Evolutionary conservation across 371 early-diverging fungal genomes (phyloP).

Genomic region (Funneliformis caledonium): DNA sequence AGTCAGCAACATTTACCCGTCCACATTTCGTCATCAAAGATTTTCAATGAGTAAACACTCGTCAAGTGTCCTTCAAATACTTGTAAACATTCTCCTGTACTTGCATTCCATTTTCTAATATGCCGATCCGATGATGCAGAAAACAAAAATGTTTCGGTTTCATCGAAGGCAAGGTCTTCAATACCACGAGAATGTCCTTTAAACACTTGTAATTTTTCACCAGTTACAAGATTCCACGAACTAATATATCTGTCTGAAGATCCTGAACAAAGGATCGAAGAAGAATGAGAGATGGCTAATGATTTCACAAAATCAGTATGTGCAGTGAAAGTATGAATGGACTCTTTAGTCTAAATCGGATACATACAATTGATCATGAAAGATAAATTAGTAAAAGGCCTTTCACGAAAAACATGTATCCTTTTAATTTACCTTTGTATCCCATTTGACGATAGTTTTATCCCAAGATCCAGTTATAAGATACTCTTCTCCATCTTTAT

Average conservation of each 20-base stretch:
- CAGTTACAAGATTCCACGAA: constrained; percentile 64
- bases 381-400: not conserved
- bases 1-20: constrained; percentile 47
- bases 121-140: constrained; percentile 64
- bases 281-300: constrained; percentile 49
- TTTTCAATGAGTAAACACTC: constrained; percentile 64
- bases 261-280: constrained; percentile 59
- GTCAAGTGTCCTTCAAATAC: constrained; percentile 72
- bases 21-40: constrained; percentile 69
- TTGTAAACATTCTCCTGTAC: constrained; percentile 47
- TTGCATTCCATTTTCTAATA: constrained; percentile 63
- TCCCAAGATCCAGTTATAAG: constrained; percentile 86
- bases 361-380: not conserved
- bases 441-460: constrained; percentile 76
- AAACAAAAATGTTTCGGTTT: constrained; percentile 57
- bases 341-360: constrained; percentile 55
- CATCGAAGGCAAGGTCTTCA: constrained; percentile 60
- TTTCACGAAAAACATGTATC: not conserved
- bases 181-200: constrained; percentile 70
- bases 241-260: constrained; percentile 75
- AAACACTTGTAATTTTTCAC: constrained; percentile 50
- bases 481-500: constrained; percentile 54
- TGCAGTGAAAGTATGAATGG: constrained; percentile 57
- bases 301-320: constrained; percentile 82
- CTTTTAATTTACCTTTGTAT: constrained; percentile 52